These are phyloP conservation scores for Fremontodendron californicum DNA, from an alignment of 345 rosid genomes.

Conservation along the genomic window DNA sequence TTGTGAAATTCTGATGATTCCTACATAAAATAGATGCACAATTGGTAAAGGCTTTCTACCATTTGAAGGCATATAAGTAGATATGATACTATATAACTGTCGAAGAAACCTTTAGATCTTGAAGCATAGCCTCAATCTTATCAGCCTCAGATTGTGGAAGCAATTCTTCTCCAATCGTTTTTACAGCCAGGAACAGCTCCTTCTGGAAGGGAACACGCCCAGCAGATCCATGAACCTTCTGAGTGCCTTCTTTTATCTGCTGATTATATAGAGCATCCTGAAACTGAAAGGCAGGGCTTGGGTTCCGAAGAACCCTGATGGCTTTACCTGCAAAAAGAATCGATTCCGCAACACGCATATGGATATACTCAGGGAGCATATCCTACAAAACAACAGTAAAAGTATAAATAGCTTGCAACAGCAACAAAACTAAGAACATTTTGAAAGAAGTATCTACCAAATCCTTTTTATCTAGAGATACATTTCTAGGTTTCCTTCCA, in stretches of 20 bases:
- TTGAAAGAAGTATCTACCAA: background rate
- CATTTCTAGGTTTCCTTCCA: background rate
- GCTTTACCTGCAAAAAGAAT: conserved; percentile 96
- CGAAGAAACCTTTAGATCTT: conserved; percentile 67
- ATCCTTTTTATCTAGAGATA: background rate
- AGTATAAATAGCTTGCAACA: conserved; percentile 13
- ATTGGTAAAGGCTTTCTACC: background rate
- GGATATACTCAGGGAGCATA: conserved; percentile 86
- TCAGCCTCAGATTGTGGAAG: conserved; percentile 95
- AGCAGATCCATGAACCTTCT: conserved; percentile 53
- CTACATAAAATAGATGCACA: conserved; percentile 32
- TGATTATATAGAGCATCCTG: conserved; percentile 50
- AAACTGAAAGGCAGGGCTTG: conserved; percentile 66
- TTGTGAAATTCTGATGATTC: conserved; percentile 91
- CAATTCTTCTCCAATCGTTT: conserved; percentile 61
- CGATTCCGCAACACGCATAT: conserved; percentile 86
- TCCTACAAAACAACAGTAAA: conserved; percentile 54
- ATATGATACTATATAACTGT: conserved; percentile 6
- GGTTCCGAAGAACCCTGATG: conserved; percentile 85
- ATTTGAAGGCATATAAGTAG: background rate
- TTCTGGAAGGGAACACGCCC: conserved; percentile 46
- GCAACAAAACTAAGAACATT: background rate
- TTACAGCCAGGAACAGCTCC: conserved; percentile 42
- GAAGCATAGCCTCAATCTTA: conserved; percentile 88
- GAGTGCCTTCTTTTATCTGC: conserved; percentile 44